A percentile compares a stretch with the other conserved stretches of the same genome.
Conservation (phyloP, 2,329 filamentous ascomycete species). For the Daldinia sp. region DNA sequence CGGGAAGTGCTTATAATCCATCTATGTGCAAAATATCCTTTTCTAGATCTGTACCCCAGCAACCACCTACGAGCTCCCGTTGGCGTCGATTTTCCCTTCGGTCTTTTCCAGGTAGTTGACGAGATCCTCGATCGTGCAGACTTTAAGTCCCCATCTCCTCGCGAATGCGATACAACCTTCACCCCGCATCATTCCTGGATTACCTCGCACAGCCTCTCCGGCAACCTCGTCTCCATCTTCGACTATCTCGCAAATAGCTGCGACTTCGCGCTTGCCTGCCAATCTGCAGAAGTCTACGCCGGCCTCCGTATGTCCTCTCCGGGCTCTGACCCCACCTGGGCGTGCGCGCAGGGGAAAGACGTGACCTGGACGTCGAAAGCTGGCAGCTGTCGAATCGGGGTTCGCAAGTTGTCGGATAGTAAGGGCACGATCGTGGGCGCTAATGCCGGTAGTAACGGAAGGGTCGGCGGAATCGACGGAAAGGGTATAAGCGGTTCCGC, state of each 20-base stretch:
- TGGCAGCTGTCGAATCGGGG: constrained; percentile 60
- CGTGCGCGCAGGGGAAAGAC: constrained; percentile 84
- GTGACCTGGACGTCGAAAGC: constrained; percentile 86
- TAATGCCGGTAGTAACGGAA: constrained; percentile 86
- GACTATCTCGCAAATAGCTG: constrained; percentile 90
- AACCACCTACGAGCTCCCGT: constrained; percentile 47
- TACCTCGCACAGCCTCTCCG: constrained; percentile 70
- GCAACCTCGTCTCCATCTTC: constrained; percentile 79
- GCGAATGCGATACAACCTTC: constrained; percentile 91
- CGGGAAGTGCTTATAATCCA: not conserved
- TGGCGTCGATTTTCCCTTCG: constrained; percentile 66
- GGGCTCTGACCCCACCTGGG: constrained; percentile 79
- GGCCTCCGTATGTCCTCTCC: constrained; percentile 91
- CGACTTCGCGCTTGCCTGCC: constrained; percentile 78
- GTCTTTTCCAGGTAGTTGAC: constrained; percentile 80
- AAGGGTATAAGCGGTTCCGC: constrained; percentile 91
- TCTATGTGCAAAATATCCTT: not conserved
- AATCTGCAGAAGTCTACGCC: constrained; percentile 89
- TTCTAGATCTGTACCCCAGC: not conserved
- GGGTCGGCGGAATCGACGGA: constrained; percentile 81
- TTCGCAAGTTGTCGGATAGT: constrained; percentile 82
- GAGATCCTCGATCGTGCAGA: constrained; percentile 94
- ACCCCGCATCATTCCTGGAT: constrained; percentile 88
- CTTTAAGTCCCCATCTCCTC: constrained; percentile 85
- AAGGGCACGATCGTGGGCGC: constrained; percentile 83